Base-by-base conservation (phyloP, 225 moss, liverwort and hornwort species). In the Climacium dendroides region DNA sequence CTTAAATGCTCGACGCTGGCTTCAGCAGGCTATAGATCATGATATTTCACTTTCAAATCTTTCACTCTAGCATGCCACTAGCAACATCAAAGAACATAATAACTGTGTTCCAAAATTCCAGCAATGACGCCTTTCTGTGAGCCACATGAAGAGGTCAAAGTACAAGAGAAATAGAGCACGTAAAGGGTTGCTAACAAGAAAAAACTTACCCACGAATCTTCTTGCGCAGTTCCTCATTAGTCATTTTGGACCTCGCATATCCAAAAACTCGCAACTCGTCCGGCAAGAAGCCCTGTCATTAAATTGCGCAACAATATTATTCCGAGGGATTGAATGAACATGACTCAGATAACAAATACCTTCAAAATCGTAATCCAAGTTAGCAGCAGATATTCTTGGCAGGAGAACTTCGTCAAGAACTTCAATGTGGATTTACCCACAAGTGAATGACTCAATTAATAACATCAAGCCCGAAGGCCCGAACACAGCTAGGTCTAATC, bases 251-350 rank as follows among this genome's bases (percentile, higher is more conserved):
- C 81, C 98, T 92, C 22, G 98, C 97, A 88, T 97, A 98, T 58
- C 96, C 97, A 76, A 96, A 90, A 35, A 98, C 79, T 67, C 83
- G 93, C 71, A 97, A 94, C 85, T 94, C 93, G 48, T 92, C 82
- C 20, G 98, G 97, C 86, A 98, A 90, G 83, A 98, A 98, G 5
- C 98, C 98, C 94, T 95, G 91, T 63, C 79, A 92, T 72, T 30
- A 26, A 70, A 83, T 17, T 83, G 53, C 35, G 64, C 54, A 89
- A 53, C 54, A 35, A 73, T 60, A 66, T 59, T 72, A 74, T 58
- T 47, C 58, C 13, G 30, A 85, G 22, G 55, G 35, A 48, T 4
- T 25, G 15, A 37, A 61, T 55, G 24, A 63, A 76, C 18, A 63
- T 26, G 57, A 77, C 77, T n/a, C 76, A 39, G 48, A 87, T 65